These are phyloP conservation scores for Corylus americana DNA, from an alignment of 306 rosid species.

Conservation along the genomic window DNA sequence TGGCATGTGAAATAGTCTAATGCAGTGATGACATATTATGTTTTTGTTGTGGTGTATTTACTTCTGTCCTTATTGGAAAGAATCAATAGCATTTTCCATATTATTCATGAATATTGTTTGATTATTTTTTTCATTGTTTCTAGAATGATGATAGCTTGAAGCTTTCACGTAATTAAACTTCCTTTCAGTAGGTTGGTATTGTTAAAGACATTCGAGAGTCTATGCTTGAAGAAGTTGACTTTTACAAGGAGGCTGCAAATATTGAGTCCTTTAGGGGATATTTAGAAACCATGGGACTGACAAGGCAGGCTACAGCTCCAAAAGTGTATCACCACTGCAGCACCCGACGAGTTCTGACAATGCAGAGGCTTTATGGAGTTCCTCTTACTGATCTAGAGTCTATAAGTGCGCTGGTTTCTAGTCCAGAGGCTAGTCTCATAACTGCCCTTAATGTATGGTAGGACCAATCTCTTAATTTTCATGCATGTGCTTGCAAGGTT, in stretches of 20 bases:
- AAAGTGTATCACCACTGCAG: constrained; percentile 82
- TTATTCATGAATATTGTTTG: constrained; percentile 2
- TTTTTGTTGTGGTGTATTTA: constrained; percentile 6
- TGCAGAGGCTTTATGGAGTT: constrained; percentile 94
- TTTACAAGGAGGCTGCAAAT: constrained; percentile 91
- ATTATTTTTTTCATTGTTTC: constrained; percentile 8
- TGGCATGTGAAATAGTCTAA: neutral
- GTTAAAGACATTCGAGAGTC: constrained; percentile 92
- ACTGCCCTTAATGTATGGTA: constrained; percentile 97
- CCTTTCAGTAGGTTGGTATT: constrained; percentile 75
- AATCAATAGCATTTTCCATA: neutral
- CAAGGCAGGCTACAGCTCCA: constrained; percentile 91
- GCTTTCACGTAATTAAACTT: constrained; percentile 37
- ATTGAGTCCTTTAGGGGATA: constrained; percentile 90
- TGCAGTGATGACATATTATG: neutral
- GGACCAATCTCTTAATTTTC: constrained; percentile 22
- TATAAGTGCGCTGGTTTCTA: constrained; percentile 77
- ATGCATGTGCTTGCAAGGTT: constrained; percentile 3
- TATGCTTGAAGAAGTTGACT: constrained; percentile 99
- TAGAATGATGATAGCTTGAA: constrained; percentile 22
- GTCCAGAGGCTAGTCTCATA: constrained; percentile 87
- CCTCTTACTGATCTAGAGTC: constrained; percentile 92
- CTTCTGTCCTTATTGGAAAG: constrained; percentile 15
- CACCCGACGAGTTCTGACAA: constrained; percentile 69
- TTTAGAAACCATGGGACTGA: constrained; percentile 80